These are phyloP conservation scores for Rauvolfia tetraphylla DNA, from an alignment of 257 asterid species.

Conservation along the genomic window DNA sequence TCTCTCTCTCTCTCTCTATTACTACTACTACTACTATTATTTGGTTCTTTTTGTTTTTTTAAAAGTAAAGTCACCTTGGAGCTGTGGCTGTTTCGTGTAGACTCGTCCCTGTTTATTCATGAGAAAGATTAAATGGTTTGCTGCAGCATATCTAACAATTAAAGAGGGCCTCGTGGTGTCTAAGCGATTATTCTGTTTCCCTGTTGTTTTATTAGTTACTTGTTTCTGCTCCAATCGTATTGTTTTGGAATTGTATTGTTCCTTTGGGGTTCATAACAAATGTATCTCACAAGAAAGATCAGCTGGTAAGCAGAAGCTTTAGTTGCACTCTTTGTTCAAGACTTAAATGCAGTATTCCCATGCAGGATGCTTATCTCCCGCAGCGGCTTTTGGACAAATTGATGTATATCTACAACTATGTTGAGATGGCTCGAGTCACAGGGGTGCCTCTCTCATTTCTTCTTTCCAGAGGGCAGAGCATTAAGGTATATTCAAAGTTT, in stretches of 20 bases:
- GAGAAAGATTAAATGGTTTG: neutral
- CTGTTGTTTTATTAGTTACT: neutral
- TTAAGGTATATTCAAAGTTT: constrained; percentile 55
- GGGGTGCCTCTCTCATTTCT: constrained; percentile 98
- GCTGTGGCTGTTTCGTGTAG: neutral
- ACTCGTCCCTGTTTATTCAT: neutral
- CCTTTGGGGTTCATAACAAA: neutral
- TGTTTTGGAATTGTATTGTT: neutral
- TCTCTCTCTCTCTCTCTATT: too few relatives aligned
- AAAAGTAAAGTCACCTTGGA: neutral
- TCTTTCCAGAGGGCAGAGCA: constrained; percentile 97
- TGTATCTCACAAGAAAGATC: neutral
- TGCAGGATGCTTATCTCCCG: constrained; percentile 98
- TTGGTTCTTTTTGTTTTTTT: too few relatives aligned
- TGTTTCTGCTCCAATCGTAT: neutral
- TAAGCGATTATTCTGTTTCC: neutral
- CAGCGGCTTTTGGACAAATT: constrained; percentile 96
- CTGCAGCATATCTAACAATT: neutral
- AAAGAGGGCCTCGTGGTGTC: neutral
- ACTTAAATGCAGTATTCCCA: constrained; percentile 1
- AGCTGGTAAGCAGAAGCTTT: neutral
- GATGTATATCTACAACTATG: constrained; percentile 89
- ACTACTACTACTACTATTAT: too few relatives aligned
- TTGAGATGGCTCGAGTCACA: constrained; percentile 99
- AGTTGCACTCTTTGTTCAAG: neutral